Base-by-base conservation (phyloP, 371 early-diverging fungal genomes). In the Sporodiniella umbellata region DNA sequence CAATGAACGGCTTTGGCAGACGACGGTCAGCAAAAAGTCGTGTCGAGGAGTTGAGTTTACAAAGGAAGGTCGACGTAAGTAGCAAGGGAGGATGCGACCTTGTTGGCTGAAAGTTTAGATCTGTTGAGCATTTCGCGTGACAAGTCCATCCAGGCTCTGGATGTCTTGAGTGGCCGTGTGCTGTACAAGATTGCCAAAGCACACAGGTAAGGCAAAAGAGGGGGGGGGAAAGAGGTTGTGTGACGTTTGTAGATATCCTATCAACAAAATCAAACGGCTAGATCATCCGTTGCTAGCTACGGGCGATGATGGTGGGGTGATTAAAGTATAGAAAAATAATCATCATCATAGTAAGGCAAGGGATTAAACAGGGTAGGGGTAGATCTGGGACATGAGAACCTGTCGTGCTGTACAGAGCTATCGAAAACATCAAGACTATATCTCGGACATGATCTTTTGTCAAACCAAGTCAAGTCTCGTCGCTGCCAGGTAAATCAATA, bases 281-380 rank as follows among this genome's bases (percentile, higher is more conserved):
- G 82, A 81, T 49, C 83, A 88, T 44, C 74, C 74, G 44, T 71
- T 87, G 23, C 42, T 94, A n/a, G 93, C 92, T 0, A 89, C 95
- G 0, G 96, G 94, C 11, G 95, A 94, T 54, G 96, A 96, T 60
- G 76, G 69, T 4, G 96, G 96, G n/a, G 70, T 80, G 25, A 88
- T 96, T 35, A 94, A 92, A 68, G 82, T 81, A 45, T 31, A 45
- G 18, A 45, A 18, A 42, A 42, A 42, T 21, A n/a, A n/a, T n/a
- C n/a, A n/a, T n/a, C n/a, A n/a, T n/a, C n/a, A n/a, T n/a, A n/a
- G n/a, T n/a, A 40, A 19, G 4, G 17, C 21, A 14, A 26, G 28
- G 24, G 33, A 50, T 28, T 37, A 23, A 21, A n/a, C 0, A 31
- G 21, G 28, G 31, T 25, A n/a, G 30, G 24, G 1, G 28, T 58